Percentiles rank a stretch among this genome's conserved stretches.
phyloP scores from a whole-genome alignment of 805 yeast genomes.

The Lipomyces yamanashiensis region DNA sequence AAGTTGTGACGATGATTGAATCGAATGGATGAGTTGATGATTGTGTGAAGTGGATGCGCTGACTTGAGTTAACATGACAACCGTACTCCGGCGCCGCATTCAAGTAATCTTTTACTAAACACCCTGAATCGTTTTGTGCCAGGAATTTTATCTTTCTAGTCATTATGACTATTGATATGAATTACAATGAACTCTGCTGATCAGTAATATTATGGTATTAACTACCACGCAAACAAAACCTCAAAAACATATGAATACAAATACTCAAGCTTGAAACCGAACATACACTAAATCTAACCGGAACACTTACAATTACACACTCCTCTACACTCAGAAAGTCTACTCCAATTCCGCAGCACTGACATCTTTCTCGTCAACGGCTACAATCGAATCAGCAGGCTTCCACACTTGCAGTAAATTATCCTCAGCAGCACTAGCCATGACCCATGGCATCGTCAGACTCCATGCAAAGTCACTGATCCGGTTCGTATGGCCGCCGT shows the following conservation, averaged over 20 bases:
- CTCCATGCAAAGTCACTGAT: conserved; percentile 72
- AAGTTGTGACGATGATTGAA: too few species aligned
- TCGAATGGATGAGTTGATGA: too few species aligned
- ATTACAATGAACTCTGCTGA: too few species aligned
- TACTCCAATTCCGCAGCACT: conserved; percentile 38
- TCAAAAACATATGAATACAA: background rate
- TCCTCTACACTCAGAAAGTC: too few species aligned
- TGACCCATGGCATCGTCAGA: conserved; percentile 59
- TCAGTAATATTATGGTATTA: background rate
- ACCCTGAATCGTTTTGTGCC: too few species aligned
- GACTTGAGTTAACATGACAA: too few species aligned
- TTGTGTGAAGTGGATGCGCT: too few species aligned
- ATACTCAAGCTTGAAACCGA: background rate
- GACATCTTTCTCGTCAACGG: conserved; percentile 50
- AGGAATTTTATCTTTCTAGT: too few species aligned
- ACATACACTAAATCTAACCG: background rate
- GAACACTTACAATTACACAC: background rate
- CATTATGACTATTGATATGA: too few species aligned
- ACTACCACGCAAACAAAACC: background rate
- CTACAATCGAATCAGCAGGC: conserved; percentile 55
- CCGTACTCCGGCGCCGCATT: too few species aligned
- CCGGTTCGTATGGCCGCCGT: conserved; percentile 83
- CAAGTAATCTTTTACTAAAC: too few species aligned
- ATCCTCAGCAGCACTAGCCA: conserved; percentile 77
- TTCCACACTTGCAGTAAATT: conserved; percentile 77